Percentiles rank a stretch among this genome's conserved stretches.
Evolutionary conservation across 495 filamentous ascomycete species (phyloP).

Genomic region (Halenospora varia): DNA sequence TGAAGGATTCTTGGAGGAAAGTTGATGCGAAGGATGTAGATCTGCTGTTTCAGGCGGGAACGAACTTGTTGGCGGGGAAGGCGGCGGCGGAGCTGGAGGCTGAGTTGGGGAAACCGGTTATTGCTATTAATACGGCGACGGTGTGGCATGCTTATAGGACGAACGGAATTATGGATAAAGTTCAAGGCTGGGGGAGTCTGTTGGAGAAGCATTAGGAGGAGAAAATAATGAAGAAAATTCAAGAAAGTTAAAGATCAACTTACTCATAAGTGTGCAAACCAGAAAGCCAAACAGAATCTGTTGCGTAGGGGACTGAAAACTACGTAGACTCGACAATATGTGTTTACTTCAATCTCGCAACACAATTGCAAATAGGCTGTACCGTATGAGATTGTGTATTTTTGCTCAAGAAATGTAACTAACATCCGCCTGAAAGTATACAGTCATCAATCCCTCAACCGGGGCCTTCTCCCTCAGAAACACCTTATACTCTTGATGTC

Average conservation of each 20-base stretch:
- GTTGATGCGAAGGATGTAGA: conserved; percentile 8
- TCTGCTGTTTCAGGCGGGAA: conserved; percentile 11
- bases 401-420: conserved; percentile 1
- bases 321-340: too few relatives aligned
- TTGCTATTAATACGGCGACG: conserved; percentile 13
- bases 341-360: too few relatives aligned
- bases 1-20: neutral
- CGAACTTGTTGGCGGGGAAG: conserved; percentile 8
- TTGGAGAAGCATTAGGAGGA: conserved; percentile 8
- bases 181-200: conserved; percentile 6
- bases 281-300: too few relatives aligned
- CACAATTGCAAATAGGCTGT: too few relatives aligned
- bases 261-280: too few relatives aligned
- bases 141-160: conserved; percentile 16
- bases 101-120: conserved; percentile 12
- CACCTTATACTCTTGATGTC: conserved; percentile 55
- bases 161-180: conserved; percentile 10
- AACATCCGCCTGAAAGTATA: conserved; percentile 2
- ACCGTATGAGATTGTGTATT: too few relatives aligned
- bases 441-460: conserved; percentile 7
- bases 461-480: conserved; percentile 14
- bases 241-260: too few relatives aligned
- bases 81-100: conserved; percentile 9
- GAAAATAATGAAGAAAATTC: neutral
- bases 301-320: too few relatives aligned